These are phyloP conservation scores for Penicillium salamii DNA, from an alignment of 495 filamentous ascomycete genomes.

Conservation along the genomic window DNA sequence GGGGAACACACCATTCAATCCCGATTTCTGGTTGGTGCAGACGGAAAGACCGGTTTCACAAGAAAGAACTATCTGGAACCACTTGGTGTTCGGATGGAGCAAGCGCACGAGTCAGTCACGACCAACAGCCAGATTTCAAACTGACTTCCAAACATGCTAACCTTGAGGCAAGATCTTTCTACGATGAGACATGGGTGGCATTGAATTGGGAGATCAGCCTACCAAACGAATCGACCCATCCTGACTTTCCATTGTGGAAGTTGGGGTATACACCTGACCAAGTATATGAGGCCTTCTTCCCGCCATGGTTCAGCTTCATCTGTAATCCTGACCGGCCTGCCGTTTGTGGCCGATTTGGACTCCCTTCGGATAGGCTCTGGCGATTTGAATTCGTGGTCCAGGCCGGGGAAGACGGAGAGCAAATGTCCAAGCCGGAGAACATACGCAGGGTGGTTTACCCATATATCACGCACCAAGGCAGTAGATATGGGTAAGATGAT, in stretches of 20 bases:
- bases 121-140: too few relatives aligned
- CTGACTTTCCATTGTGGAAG: conserved; percentile 48
- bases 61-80: conserved; percentile 50
- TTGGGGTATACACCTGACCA: conserved; percentile 44
- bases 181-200: conserved; percentile 53
- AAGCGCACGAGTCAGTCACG: conserved; percentile 23
- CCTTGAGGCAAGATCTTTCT: conserved; percentile 27
- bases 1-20: conserved; percentile 20
- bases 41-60: conserved; percentile 50
- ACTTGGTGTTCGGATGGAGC: conserved; percentile 39
- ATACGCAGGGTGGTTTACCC: conserved; percentile 29
- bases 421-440: conserved; percentile 26
- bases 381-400: conserved; percentile 47
- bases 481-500: conserved; percentile 28
- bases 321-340: conserved; percentile 42
- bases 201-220: conserved; percentile 45
- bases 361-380: conserved; percentile 40
- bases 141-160: background rate
- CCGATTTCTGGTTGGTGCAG: conserved; percentile 46
- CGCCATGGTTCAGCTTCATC: conserved; percentile 44
- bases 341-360: conserved; percentile 50
- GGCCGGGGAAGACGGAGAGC: conserved; percentile 24
- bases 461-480: conserved; percentile 31
- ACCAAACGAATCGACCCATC: conserved; percentile 47
- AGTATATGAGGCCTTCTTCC: conserved; percentile 53